phyloP scores from a whole-genome alignment of 441 rosid genomes.

The Cnidoscolus chayamansa region DNA sequence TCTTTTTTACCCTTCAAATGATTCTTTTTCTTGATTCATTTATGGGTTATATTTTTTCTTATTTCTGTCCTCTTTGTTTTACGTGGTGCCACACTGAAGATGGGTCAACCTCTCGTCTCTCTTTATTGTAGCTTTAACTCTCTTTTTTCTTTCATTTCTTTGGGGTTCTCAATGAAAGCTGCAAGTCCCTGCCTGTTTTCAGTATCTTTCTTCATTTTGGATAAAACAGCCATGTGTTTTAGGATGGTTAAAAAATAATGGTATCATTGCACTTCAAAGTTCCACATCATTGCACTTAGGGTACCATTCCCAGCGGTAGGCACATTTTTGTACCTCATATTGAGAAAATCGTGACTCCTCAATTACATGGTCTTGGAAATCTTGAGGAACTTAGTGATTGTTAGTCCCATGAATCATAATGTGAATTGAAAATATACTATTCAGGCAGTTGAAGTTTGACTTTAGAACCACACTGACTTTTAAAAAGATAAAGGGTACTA shows the following conservation, averaged over 20 bases:
- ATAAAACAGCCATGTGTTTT: conserved; percentile 25
- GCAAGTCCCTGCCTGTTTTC: conserved; percentile 25
- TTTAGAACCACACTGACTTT: not conserved
- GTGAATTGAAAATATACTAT: not conserved
- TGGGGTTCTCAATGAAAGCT: conserved; percentile 29
- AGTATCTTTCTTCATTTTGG: conserved; percentile 21
- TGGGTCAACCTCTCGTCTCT: conserved; percentile 23
- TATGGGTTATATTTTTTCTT: not conserved
- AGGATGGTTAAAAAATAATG: conserved; percentile 12
- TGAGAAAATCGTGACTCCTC: not conserved
- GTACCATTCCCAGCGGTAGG: not conserved
- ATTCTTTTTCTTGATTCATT: not conserved
- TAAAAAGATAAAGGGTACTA: not conserved
- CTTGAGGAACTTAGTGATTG: not conserved
- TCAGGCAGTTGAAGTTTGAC: not conserved
- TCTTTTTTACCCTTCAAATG: not conserved
- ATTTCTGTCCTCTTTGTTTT: conserved; percentile 23
- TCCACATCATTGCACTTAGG: conserved; percentile 20
- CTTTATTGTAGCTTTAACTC: not conserved
- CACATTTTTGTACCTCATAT: not conserved
- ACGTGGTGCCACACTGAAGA: conserved; percentile 22
- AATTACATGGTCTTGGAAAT: conserved; percentile 5
- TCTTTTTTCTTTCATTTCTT: conserved; percentile 13
- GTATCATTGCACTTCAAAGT: not conserved
- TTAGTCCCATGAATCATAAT: not conserved